Evolutionary conservation across 2,329 filamentous ascomycete genomes (phyloP).

Genomic region (Ilyonectria robusta): DNA sequence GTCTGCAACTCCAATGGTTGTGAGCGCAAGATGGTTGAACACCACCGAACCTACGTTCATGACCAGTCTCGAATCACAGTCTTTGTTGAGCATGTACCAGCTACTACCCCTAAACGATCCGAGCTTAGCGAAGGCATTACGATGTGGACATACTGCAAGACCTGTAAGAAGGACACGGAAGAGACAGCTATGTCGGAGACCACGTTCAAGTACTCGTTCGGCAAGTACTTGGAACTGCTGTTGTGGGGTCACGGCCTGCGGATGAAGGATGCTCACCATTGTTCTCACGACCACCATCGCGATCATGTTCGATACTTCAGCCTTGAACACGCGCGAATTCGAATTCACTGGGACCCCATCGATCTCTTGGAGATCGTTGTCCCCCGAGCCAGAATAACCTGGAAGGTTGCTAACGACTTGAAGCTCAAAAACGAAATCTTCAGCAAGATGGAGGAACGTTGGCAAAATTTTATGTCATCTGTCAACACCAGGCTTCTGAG

Average conservation of each 20-base stretch:
- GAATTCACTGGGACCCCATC: conserved; percentile 93
- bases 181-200: conserved; percentile 92
- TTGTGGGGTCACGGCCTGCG: conserved; percentile 93
- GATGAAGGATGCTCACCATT: conserved; percentile 77
- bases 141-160: conserved; percentile 98
- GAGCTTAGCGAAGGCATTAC: conserved; percentile 77
- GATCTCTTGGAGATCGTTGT: conserved; percentile 96
- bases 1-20: conserved; percentile 88
- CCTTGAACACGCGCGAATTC: conserved; percentile 85
- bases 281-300: conserved; percentile 91
- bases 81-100: conserved; percentile 77
- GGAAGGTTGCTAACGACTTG: conserved; percentile 97
- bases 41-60: conserved; percentile 97
- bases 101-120: conserved; percentile 55
- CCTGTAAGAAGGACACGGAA: conserved; percentile 91
- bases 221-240: conserved; percentile 96
- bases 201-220: conserved; percentile 98
- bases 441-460: conserved; percentile 82
- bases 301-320: conserved; percentile 96
- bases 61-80: conserved; percentile 94
- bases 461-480: conserved; percentile 89
- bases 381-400: conserved; percentile 89
- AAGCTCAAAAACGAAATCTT: conserved; percentile 95
- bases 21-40: conserved; percentile 89
- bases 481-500: conserved; percentile 87